Evolutionary conservation across 208 protist genomes (phyloP), one percentile per base, ranked within the genome.

Genomic region (Trypanosoma vivax): DNA sequence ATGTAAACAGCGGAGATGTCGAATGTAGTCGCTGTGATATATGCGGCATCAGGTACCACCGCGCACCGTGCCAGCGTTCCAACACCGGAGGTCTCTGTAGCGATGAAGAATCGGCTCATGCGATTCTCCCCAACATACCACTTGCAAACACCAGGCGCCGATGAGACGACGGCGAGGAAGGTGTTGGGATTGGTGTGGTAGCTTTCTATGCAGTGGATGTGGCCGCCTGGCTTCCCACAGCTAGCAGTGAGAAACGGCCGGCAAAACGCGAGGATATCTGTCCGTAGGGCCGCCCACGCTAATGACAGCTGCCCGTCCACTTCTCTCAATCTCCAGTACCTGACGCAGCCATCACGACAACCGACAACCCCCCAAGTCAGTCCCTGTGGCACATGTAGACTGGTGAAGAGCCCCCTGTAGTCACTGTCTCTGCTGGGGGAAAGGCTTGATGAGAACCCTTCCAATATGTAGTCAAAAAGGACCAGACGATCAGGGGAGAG

Each of bases 111-210:
- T 61, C 65, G 72, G 61, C 68, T 83, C 38, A 89, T 38, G 16
- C 73, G 65, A 31, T 57, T 75, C 37, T 88, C 80, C n/a, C 79
- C 84, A 19, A 92, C 33, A 65, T 82, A 81, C 84, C 79, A 92
- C 61, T 89, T 88, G 58, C 68, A 78, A 40, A 92, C 80, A 2
- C 84, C 84, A 16, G 72, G 57, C 18, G 84, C 72, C 1, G 80
- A 79, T 0, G 64, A 75, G 37, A 92, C 66, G 10, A 89, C 79
- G 27, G 69, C 78, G 37, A 92, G 58, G 47, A 85, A 76, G 14
- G 65, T 65, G 66, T 92, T 89, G 13, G 84, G 80, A 67, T 82
- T 89, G 24, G 65, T 78, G 11, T 77, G 73, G 54, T 82, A 77
- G 21, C 77, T 87, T 56, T 92, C 80, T 23, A 92, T 75, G 7